Evolutionary conservation across 352 stramenopile species (phyloP).

Genomic region (Pythium plurisporium): DNA sequence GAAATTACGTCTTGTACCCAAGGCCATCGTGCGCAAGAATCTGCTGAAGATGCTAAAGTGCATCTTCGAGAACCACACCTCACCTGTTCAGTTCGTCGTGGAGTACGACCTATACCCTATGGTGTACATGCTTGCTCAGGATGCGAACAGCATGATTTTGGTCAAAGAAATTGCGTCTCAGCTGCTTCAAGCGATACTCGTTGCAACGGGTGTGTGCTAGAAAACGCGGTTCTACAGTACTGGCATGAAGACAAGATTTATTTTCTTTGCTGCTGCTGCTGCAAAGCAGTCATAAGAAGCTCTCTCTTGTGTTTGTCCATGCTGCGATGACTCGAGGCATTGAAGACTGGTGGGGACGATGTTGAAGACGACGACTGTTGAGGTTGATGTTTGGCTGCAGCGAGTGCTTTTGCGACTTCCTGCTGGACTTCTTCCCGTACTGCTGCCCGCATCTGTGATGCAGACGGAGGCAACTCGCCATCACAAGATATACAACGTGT

Average conservation of each 20-base stretch:
- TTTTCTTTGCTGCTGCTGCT: slow-evolving; percentile 36
- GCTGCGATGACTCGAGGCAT: slow-evolving; percentile 50
- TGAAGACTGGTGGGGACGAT: slow-evolving; percentile 30
- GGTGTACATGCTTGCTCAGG: slow-evolving; percentile 74
- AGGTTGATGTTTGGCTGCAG: slow-evolving; percentile 22
- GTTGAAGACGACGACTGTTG: neutral
- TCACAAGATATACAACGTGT: slow-evolving; percentile 72
- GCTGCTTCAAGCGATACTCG: slow-evolving; percentile 74
- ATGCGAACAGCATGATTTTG: slow-evolving; percentile 88
- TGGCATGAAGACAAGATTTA: slow-evolving; percentile 1
- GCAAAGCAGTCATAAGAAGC: slow-evolving; percentile 39
- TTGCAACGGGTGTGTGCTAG: slow-evolving; percentile 58
- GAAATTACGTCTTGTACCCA: slow-evolving; percentile 70
- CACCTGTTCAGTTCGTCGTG: slow-evolving; percentile 80
- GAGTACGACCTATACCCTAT: slow-evolving; percentile 86
- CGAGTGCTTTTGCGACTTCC: slow-evolving; percentile 50
- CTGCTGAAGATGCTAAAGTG: slow-evolving; percentile 91
- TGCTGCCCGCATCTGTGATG: slow-evolving; percentile 51
- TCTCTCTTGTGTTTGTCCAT: slow-evolving; percentile 72
- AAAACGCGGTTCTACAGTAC: neutral
- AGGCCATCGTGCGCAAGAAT: slow-evolving; percentile 89
- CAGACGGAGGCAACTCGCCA: slow-evolving; percentile 50
- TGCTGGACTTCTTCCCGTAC: slow-evolving; percentile 61
- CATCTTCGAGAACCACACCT: slow-evolving; percentile 85
- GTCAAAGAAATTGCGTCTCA: slow-evolving; percentile 88